Conservation (phyloP, 2,329 filamentous ascomycete species). For the Aspergillus proliferans region DNA sequence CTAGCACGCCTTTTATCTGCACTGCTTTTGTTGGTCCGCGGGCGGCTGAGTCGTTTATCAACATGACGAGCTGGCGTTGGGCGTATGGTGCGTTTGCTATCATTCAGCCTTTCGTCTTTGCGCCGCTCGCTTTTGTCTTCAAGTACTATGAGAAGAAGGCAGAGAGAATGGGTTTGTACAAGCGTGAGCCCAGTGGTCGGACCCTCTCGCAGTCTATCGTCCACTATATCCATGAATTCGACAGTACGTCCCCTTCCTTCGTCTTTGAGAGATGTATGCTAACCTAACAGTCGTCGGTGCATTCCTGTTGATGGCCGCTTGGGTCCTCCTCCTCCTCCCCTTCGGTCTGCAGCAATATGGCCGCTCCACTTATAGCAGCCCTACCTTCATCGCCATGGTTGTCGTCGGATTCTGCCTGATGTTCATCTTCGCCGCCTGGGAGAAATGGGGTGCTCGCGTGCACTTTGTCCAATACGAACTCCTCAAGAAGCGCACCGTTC, state of each 20-base stretch:
- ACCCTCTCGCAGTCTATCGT: slow-evolving; percentile 42
- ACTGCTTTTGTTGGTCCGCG: slow-evolving; percentile 52
- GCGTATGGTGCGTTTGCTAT: slow-evolving; percentile 58
- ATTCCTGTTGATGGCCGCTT: slow-evolving; percentile 55
- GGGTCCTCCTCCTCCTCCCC: slow-evolving; percentile 60
- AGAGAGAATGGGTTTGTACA: slow-evolving; percentile 47
- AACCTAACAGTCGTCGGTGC: slow-evolving; percentile 48
- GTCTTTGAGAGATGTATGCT: neutral
- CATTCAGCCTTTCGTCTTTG: slow-evolving; percentile 49
- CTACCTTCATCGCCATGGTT: slow-evolving; percentile 46
- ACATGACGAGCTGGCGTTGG: slow-evolving; percentile 54
- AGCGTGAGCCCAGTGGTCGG: slow-evolving; percentile 39
- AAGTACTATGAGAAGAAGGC: slow-evolving; percentile 55
- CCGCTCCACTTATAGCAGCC: slow-evolving; percentile 37
- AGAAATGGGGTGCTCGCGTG: slow-evolving; percentile 47
- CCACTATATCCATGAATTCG: slow-evolving; percentile 57
- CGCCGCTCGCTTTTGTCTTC: slow-evolving; percentile 53
- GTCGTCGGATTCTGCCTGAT: slow-evolving; percentile 52
- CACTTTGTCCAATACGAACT: slow-evolving; percentile 52
- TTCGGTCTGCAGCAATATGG: slow-evolving; percentile 51
- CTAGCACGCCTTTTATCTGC: slow-evolving; percentile 56
- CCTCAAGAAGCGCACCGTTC: slow-evolving; percentile 44
- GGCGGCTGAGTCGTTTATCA: slow-evolving; percentile 46
- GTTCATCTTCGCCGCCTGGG: slow-evolving; percentile 50
- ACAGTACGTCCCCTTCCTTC: slow-evolving; percentile 38